phyloP scores from a whole-genome alignment of 2,329 filamentous ascomycete species.

The Fusarium sp. region DNA sequence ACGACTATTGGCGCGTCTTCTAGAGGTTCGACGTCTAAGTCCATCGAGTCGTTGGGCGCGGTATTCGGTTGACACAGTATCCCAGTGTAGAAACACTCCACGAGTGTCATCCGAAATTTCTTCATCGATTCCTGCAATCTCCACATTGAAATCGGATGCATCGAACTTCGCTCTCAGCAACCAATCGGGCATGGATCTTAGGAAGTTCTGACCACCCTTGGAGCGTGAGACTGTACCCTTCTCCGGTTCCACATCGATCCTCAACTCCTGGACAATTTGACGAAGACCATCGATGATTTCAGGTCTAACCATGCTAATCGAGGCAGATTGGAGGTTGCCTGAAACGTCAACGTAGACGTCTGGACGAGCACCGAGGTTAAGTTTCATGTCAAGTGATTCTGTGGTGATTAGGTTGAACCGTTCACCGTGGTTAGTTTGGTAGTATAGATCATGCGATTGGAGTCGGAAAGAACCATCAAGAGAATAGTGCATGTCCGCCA shows the following conservation, averaged over 20 bases:
- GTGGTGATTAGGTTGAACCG: conserved; percentile 90
- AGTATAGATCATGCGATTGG: conserved; percentile 90
- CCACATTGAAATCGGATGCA: conserved; percentile 88
- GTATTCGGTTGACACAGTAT: conserved; percentile 91
- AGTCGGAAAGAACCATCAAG: conserved; percentile 84
- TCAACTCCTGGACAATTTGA: conserved; percentile 88
- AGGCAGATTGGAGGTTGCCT: conserved; percentile 86
- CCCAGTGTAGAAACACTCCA: conserved; percentile 86
- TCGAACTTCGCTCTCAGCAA: conserved; percentile 86
- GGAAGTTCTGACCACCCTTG: conserved; percentile 71
- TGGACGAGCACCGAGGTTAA: conserved; percentile 85
- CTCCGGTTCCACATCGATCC: conserved; percentile 74
- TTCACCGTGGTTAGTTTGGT: conserved; percentile 85
- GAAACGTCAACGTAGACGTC: conserved; percentile 85
- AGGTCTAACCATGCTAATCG: conserved; percentile 87
- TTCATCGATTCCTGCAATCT: conserved; percentile 89
- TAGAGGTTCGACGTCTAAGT: conserved; percentile 66
- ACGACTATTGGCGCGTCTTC: conserved; percentile 81
- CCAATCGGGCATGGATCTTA: conserved; percentile 86
- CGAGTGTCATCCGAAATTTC: conserved; percentile 84
- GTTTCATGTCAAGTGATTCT: conserved; percentile 88
- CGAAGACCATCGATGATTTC: conserved; percentile 94
- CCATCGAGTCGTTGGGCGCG: conserved; percentile 81
- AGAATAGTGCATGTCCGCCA: conserved; percentile 88
- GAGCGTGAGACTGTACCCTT: conserved; percentile 65